phyloP scores from a whole-genome alignment of 176 grass and related monocot genomes.

The Tillandsia fasciculata region DNA sequence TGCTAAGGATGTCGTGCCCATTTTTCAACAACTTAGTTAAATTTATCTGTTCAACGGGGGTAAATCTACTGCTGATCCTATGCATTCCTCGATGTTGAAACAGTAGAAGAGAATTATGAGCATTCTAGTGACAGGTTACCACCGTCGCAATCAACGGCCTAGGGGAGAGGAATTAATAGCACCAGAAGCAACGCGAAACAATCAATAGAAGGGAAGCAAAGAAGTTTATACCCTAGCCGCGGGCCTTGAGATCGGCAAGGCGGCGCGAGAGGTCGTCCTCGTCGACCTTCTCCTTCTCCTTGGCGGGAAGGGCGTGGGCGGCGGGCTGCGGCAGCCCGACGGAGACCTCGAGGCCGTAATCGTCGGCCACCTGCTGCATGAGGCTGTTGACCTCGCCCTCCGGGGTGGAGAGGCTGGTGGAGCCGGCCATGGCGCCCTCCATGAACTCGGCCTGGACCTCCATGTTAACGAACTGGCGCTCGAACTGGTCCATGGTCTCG shows the following conservation, averaged over 20 bases:
- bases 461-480: conserved; percentile 92
- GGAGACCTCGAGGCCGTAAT: conserved; percentile 89
- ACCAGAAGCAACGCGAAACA: not conserved
- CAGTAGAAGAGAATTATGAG: too few species aligned
- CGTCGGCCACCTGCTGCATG: conserved; percentile 96
- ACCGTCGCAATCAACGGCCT: too few species aligned
- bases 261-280: conserved; percentile 85
- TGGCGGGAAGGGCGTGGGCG: conserved; percentile 58
- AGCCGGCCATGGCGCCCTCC: conserved; percentile 82
- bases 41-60: not conserved
- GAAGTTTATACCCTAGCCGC: conserved; percentile 30
- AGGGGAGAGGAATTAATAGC: not conserved
- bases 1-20: not conserved
- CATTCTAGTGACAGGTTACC: too few species aligned
- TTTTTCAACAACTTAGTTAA: not conserved
- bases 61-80: too few species aligned
- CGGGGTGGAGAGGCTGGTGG: conserved; percentile 80
- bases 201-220: not conserved
- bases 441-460: conserved; percentile 99
- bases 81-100: too few species aligned
- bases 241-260: conserved; percentile 72
- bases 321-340: conserved; percentile 74
- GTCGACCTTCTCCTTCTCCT: conserved; percentile 90
- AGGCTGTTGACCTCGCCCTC: conserved; percentile 97
- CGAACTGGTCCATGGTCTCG: conserved; percentile 92